Evolutionary conservation across 2,329 filamentous ascomycete genomes (phyloP), one percentile per base, ranked within the genome.

Genomic region (Aspergillus viridinutans): DNA sequence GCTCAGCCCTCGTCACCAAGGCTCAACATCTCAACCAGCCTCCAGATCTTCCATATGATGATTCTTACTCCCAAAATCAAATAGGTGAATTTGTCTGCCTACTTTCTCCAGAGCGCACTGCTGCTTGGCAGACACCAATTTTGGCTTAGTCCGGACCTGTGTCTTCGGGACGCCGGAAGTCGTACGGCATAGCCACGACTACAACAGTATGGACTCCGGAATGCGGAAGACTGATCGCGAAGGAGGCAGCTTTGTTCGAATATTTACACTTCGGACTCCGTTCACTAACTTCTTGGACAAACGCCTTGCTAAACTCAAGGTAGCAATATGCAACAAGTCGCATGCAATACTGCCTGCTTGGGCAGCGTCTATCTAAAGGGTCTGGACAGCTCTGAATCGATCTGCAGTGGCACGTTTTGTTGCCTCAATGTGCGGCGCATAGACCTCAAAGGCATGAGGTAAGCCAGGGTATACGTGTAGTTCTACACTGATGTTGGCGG

Each of bases 381-480:
- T 49, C n/a, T 12, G 28, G n/a, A 53, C 14, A 10, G 60, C 62
- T 54, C 56, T 60, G 42, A 61, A 28, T n/a, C 65, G 58, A 35
- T 65, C 57, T 9, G 51, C 57, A 28, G 50, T 47, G 2, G 61
- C 59, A 50, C 58, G 51, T 55, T 63, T 54, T 5, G 56, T 55
- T 8, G 60, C 50, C 35, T 55, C 53, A 32, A 53, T 60, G 14
- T 59, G 23, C 20, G 61, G 63, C 8, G 58, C 62, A 58, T 62
- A 58, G 17, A 62, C 50, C 50, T 79, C 76, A 55, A 75, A 78
- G 4, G 64, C 69, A 66, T 80, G 76, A 32, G 70, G 74, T 14
- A 74, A 66, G 1, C 76, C 75, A 0, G 75, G 74, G 66, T 76
- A 77, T 4, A 81, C 67, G 62, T 80, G 77, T 45, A 79, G 59